These are phyloP conservation scores for Colletotrichum falcatum DNA, from an alignment of 2,329 filamentous ascomycete genomes.

Conservation along the genomic window DNA sequence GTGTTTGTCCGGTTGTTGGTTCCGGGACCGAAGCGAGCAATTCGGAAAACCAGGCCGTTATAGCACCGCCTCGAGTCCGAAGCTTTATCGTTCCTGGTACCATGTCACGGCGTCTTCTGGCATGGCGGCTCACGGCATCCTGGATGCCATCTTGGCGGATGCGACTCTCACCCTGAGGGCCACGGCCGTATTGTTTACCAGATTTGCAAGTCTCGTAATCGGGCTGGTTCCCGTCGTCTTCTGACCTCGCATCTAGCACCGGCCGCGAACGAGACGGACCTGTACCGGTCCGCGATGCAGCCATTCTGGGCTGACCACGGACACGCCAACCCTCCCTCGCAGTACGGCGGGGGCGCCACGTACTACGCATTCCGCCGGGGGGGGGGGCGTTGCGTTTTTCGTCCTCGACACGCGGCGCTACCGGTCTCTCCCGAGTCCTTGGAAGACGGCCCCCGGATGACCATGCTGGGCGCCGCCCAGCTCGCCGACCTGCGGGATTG, in stretches of 20 bases:
- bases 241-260: slow-evolving; percentile 14
- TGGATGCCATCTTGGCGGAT: slow-evolving; percentile 18
- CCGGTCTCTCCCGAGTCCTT: slow-evolving; percentile 55
- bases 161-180: slow-evolving; percentile 12
- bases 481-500: slow-evolving; percentile 69
- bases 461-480: slow-evolving; percentile 72
- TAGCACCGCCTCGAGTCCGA: no score
- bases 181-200: slow-evolving; percentile 16
- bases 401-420: slow-evolving; percentile 75
- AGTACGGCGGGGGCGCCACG: slow-evolving; percentile 58
- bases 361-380: slow-evolving; percentile 76
- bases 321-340: slow-evolving; percentile 69
- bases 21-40: no score
- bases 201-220: slow-evolving; percentile 7
- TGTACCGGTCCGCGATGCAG: slow-evolving; percentile 72
- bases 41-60: not conserved
- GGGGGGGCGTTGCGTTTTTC: slow-evolving; percentile 74
- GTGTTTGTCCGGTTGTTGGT: not conserved
- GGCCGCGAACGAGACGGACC: slow-evolving; percentile 71
- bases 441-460: slow-evolving; percentile 54
- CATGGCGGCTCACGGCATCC: not conserved
- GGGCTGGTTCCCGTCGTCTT: not conserved
- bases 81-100: not conserved
- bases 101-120: not conserved
- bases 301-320: slow-evolving; percentile 75